A percentile compares a stretch with the other conserved stretches of the same genome.
These are phyloP conservation scores for Phaffia rhodozyma DNA, from an alignment of 1,284 basidiomycete genomes.

Conservation along the genomic window DNA sequence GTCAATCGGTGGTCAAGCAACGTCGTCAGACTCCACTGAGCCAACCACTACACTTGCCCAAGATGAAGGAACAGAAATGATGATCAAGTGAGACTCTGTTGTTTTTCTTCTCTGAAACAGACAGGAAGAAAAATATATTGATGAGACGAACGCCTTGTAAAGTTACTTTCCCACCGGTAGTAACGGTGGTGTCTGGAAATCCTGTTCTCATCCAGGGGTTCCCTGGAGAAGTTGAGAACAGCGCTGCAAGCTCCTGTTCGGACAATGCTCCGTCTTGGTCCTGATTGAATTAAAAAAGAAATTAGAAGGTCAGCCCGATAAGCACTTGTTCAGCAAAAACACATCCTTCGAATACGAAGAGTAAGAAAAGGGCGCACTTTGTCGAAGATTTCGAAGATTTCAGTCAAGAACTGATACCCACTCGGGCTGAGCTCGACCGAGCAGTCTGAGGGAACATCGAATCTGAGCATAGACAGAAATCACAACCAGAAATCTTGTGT, in stretches of 20 bases:
- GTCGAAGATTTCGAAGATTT: conserved; percentile 92
- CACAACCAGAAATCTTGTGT: background rate
- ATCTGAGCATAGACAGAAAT: conserved; percentile 41
- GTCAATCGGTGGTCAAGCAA: conserved; percentile 84
- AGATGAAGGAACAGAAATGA: background rate
- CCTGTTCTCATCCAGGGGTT: conserved; percentile 80
- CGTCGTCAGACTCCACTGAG: conserved; percentile 99
- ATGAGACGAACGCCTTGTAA: conserved; percentile 52
- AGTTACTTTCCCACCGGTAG: conserved; percentile 85
- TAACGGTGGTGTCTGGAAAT: conserved; percentile 80
- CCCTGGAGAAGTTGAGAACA: conserved; percentile 89
- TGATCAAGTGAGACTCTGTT: too few relatives aligned
- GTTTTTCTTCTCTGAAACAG: too few relatives aligned
- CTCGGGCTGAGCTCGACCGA: conserved; percentile 86
- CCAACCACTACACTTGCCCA: conserved; percentile 52
- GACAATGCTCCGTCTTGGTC: conserved; percentile 92
- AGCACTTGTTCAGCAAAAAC: background rate
- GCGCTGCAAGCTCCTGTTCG: conserved; percentile 65
- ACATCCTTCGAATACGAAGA: background rate
- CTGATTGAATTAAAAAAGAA: conserved; percentile 42
- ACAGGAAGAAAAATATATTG: background rate
- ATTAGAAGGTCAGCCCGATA: background rate
- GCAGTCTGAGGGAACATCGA: conserved; percentile 84
- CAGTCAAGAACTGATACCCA: conserved; percentile 95
- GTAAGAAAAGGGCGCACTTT: conserved; percentile 45